Evolutionary conservation across 768 basidiomycete genomes (phyloP).

Genomic region (Mycena sanguinolenta): DNA sequence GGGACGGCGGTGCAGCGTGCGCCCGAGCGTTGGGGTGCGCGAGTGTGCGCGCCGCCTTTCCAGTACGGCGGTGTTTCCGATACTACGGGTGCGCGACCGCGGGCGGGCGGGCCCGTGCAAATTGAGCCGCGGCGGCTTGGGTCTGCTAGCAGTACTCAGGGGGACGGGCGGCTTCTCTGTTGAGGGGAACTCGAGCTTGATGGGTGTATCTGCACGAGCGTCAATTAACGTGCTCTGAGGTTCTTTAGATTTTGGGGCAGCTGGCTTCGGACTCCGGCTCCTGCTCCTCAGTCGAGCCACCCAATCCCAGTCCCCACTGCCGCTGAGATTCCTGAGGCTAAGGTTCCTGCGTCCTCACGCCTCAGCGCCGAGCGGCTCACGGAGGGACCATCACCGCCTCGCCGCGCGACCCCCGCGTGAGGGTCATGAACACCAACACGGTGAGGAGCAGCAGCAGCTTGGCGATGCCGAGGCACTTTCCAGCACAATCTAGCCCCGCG

Average conservation of each 20-base stretch:
- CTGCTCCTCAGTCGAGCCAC: constrained; percentile 31
- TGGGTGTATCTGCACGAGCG: constrained; percentile 13
- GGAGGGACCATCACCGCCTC: too few relatives aligned
- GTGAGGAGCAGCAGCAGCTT: constrained; percentile 82
- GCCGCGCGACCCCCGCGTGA: too few relatives aligned
- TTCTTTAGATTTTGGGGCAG: neutral
- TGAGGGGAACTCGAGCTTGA: constrained; percentile 29
- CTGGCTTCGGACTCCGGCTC: constrained; percentile 22
- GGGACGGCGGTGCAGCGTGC: constrained; percentile 33
- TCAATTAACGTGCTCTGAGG: neutral
- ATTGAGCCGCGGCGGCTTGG: constrained; percentile 31
- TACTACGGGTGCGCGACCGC: constrained; percentile 26
- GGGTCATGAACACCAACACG: too few relatives aligned
- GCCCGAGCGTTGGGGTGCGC: constrained; percentile 24
- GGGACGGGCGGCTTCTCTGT: neutral
- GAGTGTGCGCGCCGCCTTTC: constrained; percentile 22
- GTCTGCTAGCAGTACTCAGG: constrained; percentile 15
- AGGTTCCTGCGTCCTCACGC: constrained; percentile 36
- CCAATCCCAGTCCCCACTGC: constrained; percentile 38
- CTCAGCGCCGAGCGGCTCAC: constrained; percentile 28
- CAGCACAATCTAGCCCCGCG: too few relatives aligned
- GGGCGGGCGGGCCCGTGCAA: constrained; percentile 12
- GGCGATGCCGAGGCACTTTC: too few relatives aligned
- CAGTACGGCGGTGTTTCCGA: constrained; percentile 28
- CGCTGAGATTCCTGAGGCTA: constrained; percentile 29